Base-by-base conservation (phyloP, 768 basidiomycete genomes). In the Pleurotus giganteus region DNA sequence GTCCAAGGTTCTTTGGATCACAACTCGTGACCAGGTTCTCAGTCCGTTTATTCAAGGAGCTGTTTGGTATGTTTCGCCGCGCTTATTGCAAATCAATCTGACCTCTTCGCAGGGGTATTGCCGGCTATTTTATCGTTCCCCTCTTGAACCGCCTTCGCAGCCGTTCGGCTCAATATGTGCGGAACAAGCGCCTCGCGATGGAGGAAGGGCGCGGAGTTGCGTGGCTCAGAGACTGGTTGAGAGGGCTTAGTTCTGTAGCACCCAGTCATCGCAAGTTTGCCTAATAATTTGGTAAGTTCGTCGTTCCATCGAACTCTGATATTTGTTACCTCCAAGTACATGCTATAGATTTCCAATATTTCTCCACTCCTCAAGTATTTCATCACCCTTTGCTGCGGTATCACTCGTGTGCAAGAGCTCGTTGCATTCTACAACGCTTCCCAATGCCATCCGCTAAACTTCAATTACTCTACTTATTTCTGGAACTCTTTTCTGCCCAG, bases 11-110 rank as follows among this genome's bases (percentile, higher is more conserved):
- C 56, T 74, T 17, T 89, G 84, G 80, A 70, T 87, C 37, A 89
- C 88, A 13, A 62, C 78, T 15, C 75, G 83, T 51, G 88, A 90
- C 69, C 87, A 89, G 61, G 71, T 89, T 47, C 68, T 89, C 58
- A 81, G 80, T 55, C 88, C 88, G 4, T 64, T 90, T 5, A 29
- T 86, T 26, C 88, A 89, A 64, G 88, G 88, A 15, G 73, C 78
- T 24, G 65, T 86, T 27, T 88, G 87, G 88, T 88, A 58, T 61
- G 85, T 61, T 13, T 12, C 17, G 42, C 1, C 6, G 2, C 27
- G 2, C 7, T 24, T 37, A 29, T 24, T 29, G 23, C 39, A 50
- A 26, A 37, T 6, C 32, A 23, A 11, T 28, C 39, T 47, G n/a
- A 21, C 12, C 8, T n/a, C 12, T 29, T 45, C 36, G 50, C 58